Evolutionary conservation across 805 yeast genomes (phyloP).

Genomic region (Candida anglica): DNA sequence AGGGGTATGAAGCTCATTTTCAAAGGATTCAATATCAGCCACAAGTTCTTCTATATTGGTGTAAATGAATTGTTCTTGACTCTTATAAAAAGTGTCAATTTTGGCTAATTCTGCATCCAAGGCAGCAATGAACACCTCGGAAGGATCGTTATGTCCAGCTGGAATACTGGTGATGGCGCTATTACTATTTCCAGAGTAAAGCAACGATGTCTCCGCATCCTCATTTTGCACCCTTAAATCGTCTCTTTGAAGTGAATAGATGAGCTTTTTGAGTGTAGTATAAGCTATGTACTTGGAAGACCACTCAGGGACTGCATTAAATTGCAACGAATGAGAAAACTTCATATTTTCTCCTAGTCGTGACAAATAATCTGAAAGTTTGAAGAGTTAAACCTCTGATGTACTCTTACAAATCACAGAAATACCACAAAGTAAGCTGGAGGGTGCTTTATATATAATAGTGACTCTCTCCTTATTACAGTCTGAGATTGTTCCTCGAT

Average conservation of each 20-base stretch:
- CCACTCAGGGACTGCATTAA: conserved; percentile 99
- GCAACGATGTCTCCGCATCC: conserved; percentile 17
- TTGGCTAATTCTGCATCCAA: conserved; percentile 74
- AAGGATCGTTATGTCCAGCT: conserved; percentile 42
- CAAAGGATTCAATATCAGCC: conserved; percentile 63
- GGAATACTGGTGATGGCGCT: conserved; percentile 28
- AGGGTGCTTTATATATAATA: too few relatives aligned
- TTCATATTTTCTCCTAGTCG: conserved; percentile 53
- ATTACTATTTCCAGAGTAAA: conserved; percentile 24
- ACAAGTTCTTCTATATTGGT: conserved; percentile 52
- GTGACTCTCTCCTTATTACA: too few relatives aligned
- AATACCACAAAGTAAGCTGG: too few relatives aligned
- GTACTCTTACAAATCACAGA: not conserved
- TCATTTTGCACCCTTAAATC: conserved; percentile 21
- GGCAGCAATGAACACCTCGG: conserved; percentile 61
- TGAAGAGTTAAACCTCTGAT: not conserved
- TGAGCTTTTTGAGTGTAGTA: conserved; percentile 78
- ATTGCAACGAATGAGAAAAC: conserved; percentile 91
- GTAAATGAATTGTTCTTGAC: conserved; percentile 59
- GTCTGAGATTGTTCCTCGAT: too few relatives aligned
- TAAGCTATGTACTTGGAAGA: conserved; percentile 87
- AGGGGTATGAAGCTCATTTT: conserved; percentile 23
- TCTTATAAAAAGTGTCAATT: conserved; percentile 68
- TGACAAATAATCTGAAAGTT: not conserved
- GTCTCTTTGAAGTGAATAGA: conserved; percentile 78